Conservation (phyloP, 108 stramenopile genomes). For the Pseudonitzschia delicatissima region DNA sequence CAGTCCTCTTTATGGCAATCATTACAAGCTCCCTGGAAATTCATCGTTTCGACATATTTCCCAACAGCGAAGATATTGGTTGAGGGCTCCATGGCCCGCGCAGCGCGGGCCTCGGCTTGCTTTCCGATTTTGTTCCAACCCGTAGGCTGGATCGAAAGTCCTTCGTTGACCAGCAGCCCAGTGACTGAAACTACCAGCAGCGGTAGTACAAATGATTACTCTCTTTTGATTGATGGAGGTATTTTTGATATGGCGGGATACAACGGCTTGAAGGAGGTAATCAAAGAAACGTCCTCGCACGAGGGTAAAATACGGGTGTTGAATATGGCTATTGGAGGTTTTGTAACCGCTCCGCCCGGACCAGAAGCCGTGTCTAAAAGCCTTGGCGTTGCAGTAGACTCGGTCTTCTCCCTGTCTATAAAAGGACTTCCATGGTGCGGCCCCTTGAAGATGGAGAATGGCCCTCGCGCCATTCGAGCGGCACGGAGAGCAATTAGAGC, state of each 20-base stretch:
- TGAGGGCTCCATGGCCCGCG: slow-evolving; percentile 69
- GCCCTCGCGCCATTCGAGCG: slow-evolving; percentile 59
- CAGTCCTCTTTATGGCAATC: not conserved
- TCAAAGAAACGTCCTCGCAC: not conserved
- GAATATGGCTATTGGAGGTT: slow-evolving; percentile 66
- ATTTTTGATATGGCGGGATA: slow-evolving; percentile 59
- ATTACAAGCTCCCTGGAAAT: not conserved
- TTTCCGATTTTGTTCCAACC: slow-evolving; percentile 80
- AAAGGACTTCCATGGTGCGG: slow-evolving; percentile 63
- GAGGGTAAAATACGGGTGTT: slow-evolving; percentile 43
- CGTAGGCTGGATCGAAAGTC: slow-evolving; percentile 52
- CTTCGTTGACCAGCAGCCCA: not conserved
- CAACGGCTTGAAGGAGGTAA: slow-evolving; percentile 37
- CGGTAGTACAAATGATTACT: slow-evolving; percentile 12
- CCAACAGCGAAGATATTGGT: slow-evolving; percentile 39
- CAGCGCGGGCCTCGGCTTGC: slow-evolving; percentile 72
- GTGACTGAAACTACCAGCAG: not conserved
- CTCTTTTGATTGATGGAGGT: slow-evolving; percentile 68
- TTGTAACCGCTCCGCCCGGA: slow-evolving; percentile 27
- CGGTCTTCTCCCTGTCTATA: slow-evolving; percentile 55
- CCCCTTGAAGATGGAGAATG: slow-evolving; percentile 76
- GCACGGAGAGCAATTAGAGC: slow-evolving; percentile 50
- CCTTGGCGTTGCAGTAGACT: slow-evolving; percentile 11
- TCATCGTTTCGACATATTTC: not conserved
- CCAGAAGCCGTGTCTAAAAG: not conserved